Base-by-base conservation (phyloP, 1,284 basidiomycete genomes). In the Anthracocystis walkeri region DNA sequence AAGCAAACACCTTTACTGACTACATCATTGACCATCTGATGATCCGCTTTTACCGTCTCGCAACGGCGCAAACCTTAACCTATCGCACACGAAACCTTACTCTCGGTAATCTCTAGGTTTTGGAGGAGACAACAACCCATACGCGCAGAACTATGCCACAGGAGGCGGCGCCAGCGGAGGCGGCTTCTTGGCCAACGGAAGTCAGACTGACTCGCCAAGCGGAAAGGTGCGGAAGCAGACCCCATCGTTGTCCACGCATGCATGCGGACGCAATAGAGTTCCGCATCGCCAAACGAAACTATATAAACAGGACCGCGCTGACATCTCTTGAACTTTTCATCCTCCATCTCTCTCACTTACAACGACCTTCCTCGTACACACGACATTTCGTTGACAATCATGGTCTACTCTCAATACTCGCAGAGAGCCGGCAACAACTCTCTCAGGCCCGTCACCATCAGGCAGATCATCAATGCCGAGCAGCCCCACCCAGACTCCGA, bases 401-500 rank as follows among this genome's bases (percentile, higher is more conserved):
- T 58, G 72, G 41, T 58, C 3, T 52, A 49, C 48, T 25, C 20
- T 11, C n/a, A 18, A 54, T 45, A 18, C 40, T 20, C 41, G 38
- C 61, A 75, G 76, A 58, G 68, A 29, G 58, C 73, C 44, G 75
- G 75, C 55, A 80, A 82, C 60, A 81, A 84, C 62, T 77, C 78
- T 12, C 85, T 97, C 27, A 90, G 95, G 49, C 94, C 96, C 6
- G 89, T 97, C 49, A 96, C 93, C 4, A 89, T 95, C 77, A 89
- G 91, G 58, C 94, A 97, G 85, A 88, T 97, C 52, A 81, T 88
- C 51, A 89, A 90, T 73, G 93, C 95, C 2, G 88, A 87, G 35
- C 94, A 97, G 87, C 88, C 91, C 7, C 93, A 97, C 82, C 88
- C 91, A 0, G 95, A 98, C 76, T 91, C 93, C 1, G 93, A 95